A percentile compares a stretch with the other conserved stretches of the same genome.
phyloP scores from a whole-genome alignment of 139 green algal genomes.

The Volvox reticuliferus region DNA sequence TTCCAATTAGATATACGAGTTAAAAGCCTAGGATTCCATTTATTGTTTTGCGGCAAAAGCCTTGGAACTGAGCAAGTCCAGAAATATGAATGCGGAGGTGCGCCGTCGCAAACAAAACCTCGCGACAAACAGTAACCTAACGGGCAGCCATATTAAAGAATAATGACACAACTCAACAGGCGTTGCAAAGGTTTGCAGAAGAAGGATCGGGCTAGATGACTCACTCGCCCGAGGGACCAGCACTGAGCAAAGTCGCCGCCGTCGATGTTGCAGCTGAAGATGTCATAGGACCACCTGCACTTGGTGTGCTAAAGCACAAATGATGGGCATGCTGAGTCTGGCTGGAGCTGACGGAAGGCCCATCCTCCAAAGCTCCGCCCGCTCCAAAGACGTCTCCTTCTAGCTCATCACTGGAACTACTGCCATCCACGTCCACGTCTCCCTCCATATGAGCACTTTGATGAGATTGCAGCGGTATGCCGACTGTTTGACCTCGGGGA shows the following conservation, averaged over 20 bases:
- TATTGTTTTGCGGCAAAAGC: too few relatives aligned
- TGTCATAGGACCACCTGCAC: constrained; percentile 5
- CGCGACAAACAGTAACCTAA: too few relatives aligned
- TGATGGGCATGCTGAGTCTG: constrained; percentile 21
- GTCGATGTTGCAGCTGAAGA: background rate
- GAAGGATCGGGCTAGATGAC: background rate
- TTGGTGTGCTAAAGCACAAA: constrained; percentile 9
- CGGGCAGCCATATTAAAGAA: background rate
- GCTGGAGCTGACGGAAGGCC: constrained; percentile 1
- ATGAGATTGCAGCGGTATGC: background rate
- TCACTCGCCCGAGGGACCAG: constrained; percentile 32
- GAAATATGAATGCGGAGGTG: background rate
- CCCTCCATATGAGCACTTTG: background rate
- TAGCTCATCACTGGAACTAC: background rate
- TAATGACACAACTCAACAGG: too few relatives aligned
- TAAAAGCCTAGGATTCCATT: too few relatives aligned
- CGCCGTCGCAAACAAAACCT: background rate
- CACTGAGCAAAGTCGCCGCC: constrained; percentile 1
- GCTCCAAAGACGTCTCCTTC: constrained; percentile 19
- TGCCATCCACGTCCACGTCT: background rate
- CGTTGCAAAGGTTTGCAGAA: too few relatives aligned
- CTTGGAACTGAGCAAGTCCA: too few relatives aligned
- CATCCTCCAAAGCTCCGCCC: background rate
- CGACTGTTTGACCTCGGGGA: background rate
- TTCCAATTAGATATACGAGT: too few relatives aligned